Percentiles rank a stretch among this genome's conserved stretches.
Conservation (phyloP, 345 rosid species). For the Populus deltoides region DNA sequence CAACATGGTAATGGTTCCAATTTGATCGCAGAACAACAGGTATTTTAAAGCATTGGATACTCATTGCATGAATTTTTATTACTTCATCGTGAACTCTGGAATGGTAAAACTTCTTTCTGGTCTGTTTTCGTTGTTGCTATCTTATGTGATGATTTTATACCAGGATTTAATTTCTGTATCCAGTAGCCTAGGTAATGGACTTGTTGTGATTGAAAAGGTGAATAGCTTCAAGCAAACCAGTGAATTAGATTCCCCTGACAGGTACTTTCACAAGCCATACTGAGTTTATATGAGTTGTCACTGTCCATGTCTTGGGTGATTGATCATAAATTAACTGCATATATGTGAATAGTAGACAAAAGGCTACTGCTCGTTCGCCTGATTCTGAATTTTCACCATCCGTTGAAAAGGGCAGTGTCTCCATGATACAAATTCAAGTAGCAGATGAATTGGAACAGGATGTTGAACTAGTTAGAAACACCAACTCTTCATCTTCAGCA, state of each 20-base stretch:
- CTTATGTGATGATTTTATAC: conserved; percentile 2
- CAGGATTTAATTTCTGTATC: conserved; percentile 61
- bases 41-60: conserved; percentile 10
- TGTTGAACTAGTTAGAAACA: conserved; percentile 27
- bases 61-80: neutral
- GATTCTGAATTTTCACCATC: conserved; percentile 34
- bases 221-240: conserved; percentile 29
- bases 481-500: conserved; percentile 37
- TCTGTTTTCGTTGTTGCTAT: neutral
- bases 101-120: neutral
- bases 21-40: conserved; percentile 50
- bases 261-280: conserved; percentile 43
- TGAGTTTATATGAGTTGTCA: conserved; percentile 12
- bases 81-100: neutral
- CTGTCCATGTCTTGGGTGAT: conserved; percentile 11
- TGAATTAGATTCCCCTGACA: conserved; percentile 37
- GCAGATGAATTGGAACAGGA: conserved; percentile 33
- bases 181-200: conserved; percentile 56
- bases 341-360: conserved; percentile 44
- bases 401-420: conserved; percentile 38
- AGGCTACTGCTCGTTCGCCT: conserved; percentile 31
- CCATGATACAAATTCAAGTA: conserved; percentile 24
- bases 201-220: conserved; percentile 40
- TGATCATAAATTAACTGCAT: conserved; percentile 19
- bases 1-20: conserved; percentile 34